Percentiles rank a stretch among this genome's conserved stretches.
Conservation (phyloP, 192 early-diverging fungal genomes). For the Lunasporangiospora selenospora region DNA sequence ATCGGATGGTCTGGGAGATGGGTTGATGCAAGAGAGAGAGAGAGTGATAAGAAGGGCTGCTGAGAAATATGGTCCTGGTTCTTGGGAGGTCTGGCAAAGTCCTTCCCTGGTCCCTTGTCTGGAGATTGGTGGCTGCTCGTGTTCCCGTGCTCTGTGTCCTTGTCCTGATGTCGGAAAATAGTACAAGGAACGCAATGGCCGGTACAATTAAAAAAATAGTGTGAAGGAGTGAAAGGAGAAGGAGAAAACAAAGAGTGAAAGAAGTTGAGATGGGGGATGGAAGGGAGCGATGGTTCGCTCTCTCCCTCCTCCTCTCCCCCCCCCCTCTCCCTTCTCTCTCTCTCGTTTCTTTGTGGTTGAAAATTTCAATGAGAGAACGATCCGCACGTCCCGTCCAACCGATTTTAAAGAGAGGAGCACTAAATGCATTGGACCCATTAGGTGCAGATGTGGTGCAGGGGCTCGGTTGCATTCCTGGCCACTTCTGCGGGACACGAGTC, state of each 20-base stretch:
- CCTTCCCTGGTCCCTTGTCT: background rate
- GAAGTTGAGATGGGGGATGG: background rate
- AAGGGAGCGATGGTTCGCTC: background rate
- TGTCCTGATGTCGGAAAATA: background rate
- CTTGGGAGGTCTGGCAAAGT: background rate
- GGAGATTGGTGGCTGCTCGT: background rate
- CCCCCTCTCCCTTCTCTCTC: background rate
- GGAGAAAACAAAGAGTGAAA: background rate
- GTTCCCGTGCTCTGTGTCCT: too few species aligned
- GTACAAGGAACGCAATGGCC: background rate
- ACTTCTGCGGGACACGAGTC: too few species aligned
- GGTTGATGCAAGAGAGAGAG: background rate
- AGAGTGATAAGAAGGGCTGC: too few species aligned
- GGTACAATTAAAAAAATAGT: background rate
- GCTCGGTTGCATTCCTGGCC: too few species aligned
- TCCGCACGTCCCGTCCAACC: too few species aligned
- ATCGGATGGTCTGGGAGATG: conserved; percentile 4
- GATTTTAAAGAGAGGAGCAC: too few species aligned
- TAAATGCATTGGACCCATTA: too few species aligned
- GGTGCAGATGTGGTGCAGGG: too few species aligned
- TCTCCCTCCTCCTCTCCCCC: background rate
- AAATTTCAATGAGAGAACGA: too few species aligned
- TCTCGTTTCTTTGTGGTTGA: background rate
- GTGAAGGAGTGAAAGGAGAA: background rate
- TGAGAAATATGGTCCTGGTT: too few species aligned